These are phyloP conservation scores for Platanthera guangdongensis DNA, from an alignment of 106 monocot species.

Conservation along the genomic window DNA sequence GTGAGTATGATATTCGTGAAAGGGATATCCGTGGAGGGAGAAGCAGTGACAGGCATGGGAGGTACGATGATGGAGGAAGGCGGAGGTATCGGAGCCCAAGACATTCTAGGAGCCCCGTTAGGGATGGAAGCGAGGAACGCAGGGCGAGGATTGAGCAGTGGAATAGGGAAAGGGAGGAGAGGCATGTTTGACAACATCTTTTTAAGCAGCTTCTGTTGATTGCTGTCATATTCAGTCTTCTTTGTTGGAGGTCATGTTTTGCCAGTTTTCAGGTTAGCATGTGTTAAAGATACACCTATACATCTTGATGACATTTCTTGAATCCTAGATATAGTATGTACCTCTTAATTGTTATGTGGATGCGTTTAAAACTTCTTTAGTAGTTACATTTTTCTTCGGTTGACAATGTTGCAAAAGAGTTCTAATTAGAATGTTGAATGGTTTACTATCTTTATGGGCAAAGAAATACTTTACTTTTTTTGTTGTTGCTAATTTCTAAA, in stretches of 20 bases:
- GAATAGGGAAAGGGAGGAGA: slow-evolving; percentile 62
- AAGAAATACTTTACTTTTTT: not conserved
- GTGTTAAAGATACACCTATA: slow-evolving; percentile 5
- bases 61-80: slow-evolving; percentile 15
- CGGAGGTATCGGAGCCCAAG: slow-evolving; percentile 33
- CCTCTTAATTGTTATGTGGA: not conserved
- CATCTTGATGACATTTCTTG: slow-evolving; percentile 7
- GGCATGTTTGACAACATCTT: not conserved
- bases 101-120: slow-evolving; percentile 25
- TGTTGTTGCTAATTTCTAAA: too few species aligned
- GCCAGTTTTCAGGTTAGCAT: slow-evolving; percentile 7
- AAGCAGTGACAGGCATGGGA: slow-evolving; percentile 18
- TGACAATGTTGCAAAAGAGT: slow-evolving; percentile 5
- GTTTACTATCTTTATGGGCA: not conserved
- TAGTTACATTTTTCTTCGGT: not conserved
- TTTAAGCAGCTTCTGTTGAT: not conserved
- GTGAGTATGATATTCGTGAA: slow-evolving; percentile 11
- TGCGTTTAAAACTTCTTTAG: not conserved
- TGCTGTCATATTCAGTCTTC: not conserved
- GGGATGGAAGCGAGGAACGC: slow-evolving; percentile 70
- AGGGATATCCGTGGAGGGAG: slow-evolving; percentile 13
- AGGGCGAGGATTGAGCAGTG: slow-evolving; percentile 71
- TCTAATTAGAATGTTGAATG: not conserved
- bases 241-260: slow-evolving; percentile 3
- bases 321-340: slow-evolving; percentile 2